Conservation (phyloP, 495 filamentous ascomycete genomes). For the Viridothelium virens region DNA sequence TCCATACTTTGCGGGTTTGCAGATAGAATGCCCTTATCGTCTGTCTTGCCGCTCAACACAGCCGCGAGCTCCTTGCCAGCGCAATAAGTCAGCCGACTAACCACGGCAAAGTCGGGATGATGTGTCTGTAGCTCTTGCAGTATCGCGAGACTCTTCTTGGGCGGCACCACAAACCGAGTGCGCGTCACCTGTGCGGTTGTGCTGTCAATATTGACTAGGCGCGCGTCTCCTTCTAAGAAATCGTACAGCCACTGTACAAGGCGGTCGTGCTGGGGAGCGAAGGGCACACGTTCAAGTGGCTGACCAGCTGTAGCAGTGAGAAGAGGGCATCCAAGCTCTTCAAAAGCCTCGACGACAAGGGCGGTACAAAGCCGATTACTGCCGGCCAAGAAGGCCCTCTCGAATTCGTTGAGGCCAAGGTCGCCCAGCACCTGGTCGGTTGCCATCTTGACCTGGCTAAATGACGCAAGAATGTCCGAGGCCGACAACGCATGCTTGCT, state of each 20-base stretch:
- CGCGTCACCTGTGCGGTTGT: not conserved
- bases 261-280: slow-evolving; percentile 31
- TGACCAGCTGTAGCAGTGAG: slow-evolving; percentile 32
- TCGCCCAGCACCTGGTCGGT: not conserved
- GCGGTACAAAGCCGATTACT: not conserved
- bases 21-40: not conserved
- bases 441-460: not conserved
- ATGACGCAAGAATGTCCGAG: not conserved
- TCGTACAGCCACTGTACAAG: slow-evolving; percentile 39
- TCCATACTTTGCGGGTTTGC: not conserved
- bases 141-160: not conserved
- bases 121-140: not conserved
- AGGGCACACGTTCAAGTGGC: slow-evolving; percentile 31
- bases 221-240: slow-evolving; percentile 38
- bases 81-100: not conserved
- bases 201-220: slow-evolving; percentile 36
- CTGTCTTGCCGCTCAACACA: not conserved
- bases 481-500: not conserved
- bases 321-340: slow-evolving; percentile 37
- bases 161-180: not conserved
- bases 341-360: slow-evolving; percentile 39
- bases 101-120: not conserved
- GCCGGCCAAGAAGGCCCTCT: not conserved
- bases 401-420: not conserved
- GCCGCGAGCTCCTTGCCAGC: not conserved